A percentile compares a stretch with the other conserved stretches of the same genome.
Conservation (phyloP, 345 rosid genomes). For the Linum trigynum region DNA sequence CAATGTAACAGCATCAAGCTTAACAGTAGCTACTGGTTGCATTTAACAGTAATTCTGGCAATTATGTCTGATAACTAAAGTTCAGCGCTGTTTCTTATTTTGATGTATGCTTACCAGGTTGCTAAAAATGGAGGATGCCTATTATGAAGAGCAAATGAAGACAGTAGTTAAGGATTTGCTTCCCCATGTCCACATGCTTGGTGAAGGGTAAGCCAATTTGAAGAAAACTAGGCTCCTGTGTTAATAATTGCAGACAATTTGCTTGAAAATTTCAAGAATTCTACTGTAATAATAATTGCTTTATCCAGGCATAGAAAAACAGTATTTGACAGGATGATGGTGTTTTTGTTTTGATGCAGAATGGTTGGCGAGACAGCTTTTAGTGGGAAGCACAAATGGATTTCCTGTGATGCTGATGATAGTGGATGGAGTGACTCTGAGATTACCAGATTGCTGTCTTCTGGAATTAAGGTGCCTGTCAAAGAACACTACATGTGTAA, state of each 20-base stretch:
- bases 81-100: conserved; percentile 1
- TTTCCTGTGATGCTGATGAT: conserved; percentile 38
- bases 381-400: conserved; percentile 65
- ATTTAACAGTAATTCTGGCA: neutral
- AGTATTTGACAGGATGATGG: neutral
- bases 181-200: conserved; percentile 48
- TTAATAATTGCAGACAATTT: neutral
- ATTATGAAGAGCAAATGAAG: conserved; percentile 45
- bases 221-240: neutral
- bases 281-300: neutral
- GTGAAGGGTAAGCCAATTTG: conserved; percentile 71
- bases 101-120: conserved; percentile 40
- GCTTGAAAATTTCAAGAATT: neutral
- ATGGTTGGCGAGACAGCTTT: conserved; percentile 44
- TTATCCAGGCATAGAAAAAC: neutral
- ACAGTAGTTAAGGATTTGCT: conserved; percentile 43
- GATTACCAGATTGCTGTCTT: conserved; percentile 29
- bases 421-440: conserved; percentile 29
- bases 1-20: neutral
- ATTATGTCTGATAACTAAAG: neutral
- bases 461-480: conserved; percentile 43
- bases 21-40: conserved; percentile 4
- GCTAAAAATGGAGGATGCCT: conserved; percentile 62
- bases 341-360: conserved; percentile 14
- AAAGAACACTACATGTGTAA: neutral